Conservation (phyloP, 352 stramenopile species). For the Phytophthora crassamura region DNA sequence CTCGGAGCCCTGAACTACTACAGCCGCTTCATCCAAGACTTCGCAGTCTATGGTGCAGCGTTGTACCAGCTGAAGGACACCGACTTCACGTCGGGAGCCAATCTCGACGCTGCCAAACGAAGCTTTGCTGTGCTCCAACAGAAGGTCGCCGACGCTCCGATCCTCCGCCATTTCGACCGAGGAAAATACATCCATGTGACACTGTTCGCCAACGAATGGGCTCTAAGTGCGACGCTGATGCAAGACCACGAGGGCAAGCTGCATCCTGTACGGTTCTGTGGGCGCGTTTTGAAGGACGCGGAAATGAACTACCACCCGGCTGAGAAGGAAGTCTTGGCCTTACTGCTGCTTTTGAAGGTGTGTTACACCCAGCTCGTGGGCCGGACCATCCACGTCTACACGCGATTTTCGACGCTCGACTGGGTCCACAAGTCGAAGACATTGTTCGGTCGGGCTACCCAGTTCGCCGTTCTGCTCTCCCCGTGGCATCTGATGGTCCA, state of each 20-base stretch:
- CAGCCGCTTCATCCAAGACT: not conserved
- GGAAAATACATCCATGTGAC: slow-evolving; percentile 3
- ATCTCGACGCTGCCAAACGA: not conserved
- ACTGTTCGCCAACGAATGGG: slow-evolving; percentile 22
- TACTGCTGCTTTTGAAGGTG: slow-evolving; percentile 8
- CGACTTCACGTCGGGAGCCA: too few species aligned
- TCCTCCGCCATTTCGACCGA: slow-evolving; percentile 11
- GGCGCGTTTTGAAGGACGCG: not conserved
- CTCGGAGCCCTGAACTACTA: slow-evolving; percentile 4
- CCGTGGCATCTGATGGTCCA: slow-evolving; percentile 16
- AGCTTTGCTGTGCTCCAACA: slow-evolving; percentile 18
- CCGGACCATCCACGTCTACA: slow-evolving; percentile 14
- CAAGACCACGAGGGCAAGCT: slow-evolving; percentile 15
- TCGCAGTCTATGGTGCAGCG: not conserved
- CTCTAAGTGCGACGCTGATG: slow-evolving; percentile 11
- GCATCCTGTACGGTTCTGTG: slow-evolving; percentile 15
- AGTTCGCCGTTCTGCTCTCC: slow-evolving; percentile 16
- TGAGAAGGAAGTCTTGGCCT: slow-evolving; percentile 15
- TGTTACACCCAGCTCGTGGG: slow-evolving; percentile 21
- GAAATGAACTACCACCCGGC: slow-evolving; percentile 12
- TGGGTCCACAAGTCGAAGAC: slow-evolving; percentile 22
- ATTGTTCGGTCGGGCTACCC: slow-evolving; percentile 2
- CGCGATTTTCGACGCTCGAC: slow-evolving; percentile 21
- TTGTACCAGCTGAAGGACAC: not conserved
- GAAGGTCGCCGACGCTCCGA: not conserved